Evolutionary conservation across 2,329 filamentous ascomycete genomes (phyloP).

Genomic region (Myriosclerotinia curreyana): DNA sequence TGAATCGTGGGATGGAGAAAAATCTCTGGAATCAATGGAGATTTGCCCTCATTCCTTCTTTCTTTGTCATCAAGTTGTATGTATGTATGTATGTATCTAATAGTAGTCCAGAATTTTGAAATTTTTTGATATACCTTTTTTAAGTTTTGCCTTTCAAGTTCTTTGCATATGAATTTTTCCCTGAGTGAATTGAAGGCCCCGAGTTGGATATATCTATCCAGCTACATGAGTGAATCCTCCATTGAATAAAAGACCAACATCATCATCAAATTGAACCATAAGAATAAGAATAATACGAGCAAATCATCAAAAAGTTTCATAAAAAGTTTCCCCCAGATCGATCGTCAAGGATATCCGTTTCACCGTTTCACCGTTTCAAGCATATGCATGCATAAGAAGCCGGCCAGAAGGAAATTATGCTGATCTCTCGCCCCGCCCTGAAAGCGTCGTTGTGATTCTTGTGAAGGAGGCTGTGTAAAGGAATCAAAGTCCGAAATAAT

Average conservation of each 20-base stretch:
- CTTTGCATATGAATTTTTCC: not conserved
- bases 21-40: not conserved
- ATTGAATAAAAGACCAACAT: not conserved
- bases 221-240: not conserved
- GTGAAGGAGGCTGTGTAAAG: too few relatives aligned
- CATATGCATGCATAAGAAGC: too few relatives aligned
- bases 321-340: too few relatives aligned
- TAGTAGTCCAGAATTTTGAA: constrained; percentile 14
- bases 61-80: not conserved
- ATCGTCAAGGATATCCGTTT: too few relatives aligned
- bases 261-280: not conserved
- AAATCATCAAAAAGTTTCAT: too few relatives aligned
- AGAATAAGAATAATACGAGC: too few relatives aligned
- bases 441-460: too few relatives aligned
- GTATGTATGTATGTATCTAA: too few relatives aligned
- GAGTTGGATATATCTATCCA: not conserved
- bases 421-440: too few relatives aligned
- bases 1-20: constrained; percentile 14
- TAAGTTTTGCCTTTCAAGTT: not conserved
- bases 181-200: not conserved
- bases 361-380: too few relatives aligned
- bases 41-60: constrained; percentile 16
- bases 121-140: constrained; percentile 5
- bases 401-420: too few relatives aligned
- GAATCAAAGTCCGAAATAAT: too few relatives aligned